These are phyloP conservation scores for Xylariaceae sp. DNA, from an alignment of 2,329 filamentous ascomycete genomes.

Conservation along the genomic window DNA sequence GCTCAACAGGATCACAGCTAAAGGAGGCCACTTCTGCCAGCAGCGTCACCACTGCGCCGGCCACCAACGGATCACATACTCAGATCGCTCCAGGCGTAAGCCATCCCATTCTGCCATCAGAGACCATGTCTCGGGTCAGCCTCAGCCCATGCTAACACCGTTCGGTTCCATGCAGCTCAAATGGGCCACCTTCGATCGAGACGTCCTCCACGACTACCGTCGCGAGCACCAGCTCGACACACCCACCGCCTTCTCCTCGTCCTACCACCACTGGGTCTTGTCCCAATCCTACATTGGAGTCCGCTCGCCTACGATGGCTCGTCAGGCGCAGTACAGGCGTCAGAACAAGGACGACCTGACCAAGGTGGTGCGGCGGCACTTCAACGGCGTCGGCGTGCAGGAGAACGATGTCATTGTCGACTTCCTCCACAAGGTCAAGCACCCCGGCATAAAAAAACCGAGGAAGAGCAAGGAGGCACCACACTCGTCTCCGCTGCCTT, in stretches of 20 bases:
- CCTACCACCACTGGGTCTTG: constrained; percentile 59
- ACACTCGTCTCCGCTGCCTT: constrained; percentile 32
- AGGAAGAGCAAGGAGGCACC: constrained; percentile 29
- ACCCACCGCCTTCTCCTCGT: constrained; percentile 64
- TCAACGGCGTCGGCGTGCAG: constrained; percentile 73
- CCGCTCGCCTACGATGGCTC: constrained; percentile 72
- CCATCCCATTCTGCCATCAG: constrained; percentile 2
- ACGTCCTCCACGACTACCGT: constrained; percentile 70
- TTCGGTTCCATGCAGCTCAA: constrained; percentile 42
- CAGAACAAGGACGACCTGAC: constrained; percentile 71
- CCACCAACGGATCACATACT: constrained; percentile 22
- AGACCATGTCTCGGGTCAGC: constrained; percentile 7
- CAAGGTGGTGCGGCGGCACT: constrained; percentile 72
- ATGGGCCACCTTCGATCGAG: constrained; percentile 65
- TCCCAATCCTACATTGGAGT: constrained; percentile 61
- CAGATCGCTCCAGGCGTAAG: constrained; percentile 26
- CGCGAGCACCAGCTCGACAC: constrained; percentile 68
- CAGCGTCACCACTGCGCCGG: constrained; percentile 21
- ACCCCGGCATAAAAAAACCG: constrained; percentile 44
- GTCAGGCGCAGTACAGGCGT: constrained; percentile 58
- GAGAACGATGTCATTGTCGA: constrained; percentile 83
- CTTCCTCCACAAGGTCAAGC: constrained; percentile 67
- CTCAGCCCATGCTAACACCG: constrained; percentile 10
- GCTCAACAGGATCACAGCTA: constrained; percentile 46
- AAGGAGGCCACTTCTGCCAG: constrained; percentile 39